Conservation (phyloP, 2,329 filamentous ascomycete genomes). For the Botrytis medusae region DNA sequence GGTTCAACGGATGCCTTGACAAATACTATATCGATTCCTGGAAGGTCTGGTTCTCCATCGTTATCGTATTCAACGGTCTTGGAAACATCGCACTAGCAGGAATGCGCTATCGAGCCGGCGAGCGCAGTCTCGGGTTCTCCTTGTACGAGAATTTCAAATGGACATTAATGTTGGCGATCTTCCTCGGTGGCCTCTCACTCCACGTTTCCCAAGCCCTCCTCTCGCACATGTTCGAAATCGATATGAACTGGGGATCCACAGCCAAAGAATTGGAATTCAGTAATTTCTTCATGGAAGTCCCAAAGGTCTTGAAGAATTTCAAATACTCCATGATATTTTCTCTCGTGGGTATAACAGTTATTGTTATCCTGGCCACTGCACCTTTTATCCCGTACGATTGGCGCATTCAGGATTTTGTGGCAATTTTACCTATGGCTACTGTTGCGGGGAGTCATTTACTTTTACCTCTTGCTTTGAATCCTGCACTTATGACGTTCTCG, state of each 20-base stretch:
- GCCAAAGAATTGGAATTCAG: slow-evolving; percentile 79
- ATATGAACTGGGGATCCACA: slow-evolving; percentile 85
- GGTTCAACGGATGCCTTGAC: slow-evolving; percentile 75
- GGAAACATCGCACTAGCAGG: slow-evolving; percentile 71
- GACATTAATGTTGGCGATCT: slow-evolving; percentile 73
- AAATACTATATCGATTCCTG: slow-evolving; percentile 79
- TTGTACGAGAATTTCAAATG: slow-evolving; percentile 69
- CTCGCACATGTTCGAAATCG: slow-evolving; percentile 79
- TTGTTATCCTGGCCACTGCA: slow-evolving; percentile 60
- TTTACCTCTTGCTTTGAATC: slow-evolving; percentile 71
- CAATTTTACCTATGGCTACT: slow-evolving; percentile 73
- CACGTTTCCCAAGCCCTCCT: slow-evolving; percentile 79
- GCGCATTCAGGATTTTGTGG: slow-evolving; percentile 69
- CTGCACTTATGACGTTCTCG: slow-evolving; percentile 77
- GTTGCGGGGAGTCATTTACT: slow-evolving; percentile 69
- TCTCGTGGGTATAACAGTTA: slow-evolving; percentile 55
- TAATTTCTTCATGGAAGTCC: slow-evolving; percentile 83
- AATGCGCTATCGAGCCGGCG: slow-evolving; percentile 70
- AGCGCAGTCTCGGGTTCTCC: slow-evolving; percentile 58
- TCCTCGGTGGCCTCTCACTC: slow-evolving; percentile 77
- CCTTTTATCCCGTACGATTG: slow-evolving; percentile 65
- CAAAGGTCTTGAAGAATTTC: slow-evolving; percentile 74
- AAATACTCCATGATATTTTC: slow-evolving; percentile 47
- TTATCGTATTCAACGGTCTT: slow-evolving; percentile 74
- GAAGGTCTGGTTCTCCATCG: slow-evolving; percentile 78